Conservation (phyloP, 1,284 basidiomycete genomes). For the Pterulicium gracile region DNA sequence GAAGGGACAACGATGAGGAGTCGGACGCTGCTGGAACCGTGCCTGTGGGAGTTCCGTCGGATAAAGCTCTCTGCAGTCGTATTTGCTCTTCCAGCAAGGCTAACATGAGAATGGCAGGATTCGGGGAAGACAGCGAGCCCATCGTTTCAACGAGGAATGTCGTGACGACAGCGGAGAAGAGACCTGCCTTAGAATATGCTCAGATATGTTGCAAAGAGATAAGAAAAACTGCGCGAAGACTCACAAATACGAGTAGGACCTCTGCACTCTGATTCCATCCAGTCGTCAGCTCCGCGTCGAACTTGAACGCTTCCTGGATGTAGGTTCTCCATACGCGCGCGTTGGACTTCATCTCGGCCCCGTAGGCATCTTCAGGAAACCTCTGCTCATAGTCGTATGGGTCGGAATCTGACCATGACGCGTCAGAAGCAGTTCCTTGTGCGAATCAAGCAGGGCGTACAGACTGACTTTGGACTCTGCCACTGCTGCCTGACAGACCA, state of each 20-base stretch:
- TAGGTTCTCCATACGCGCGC: constrained; percentile 3
- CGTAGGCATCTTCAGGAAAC: constrained; percentile 1
- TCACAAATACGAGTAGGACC: constrained; percentile 4
- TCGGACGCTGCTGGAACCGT: background rate
- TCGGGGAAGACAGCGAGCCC: background rate
- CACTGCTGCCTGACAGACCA: too few species aligned
- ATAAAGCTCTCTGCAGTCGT: background rate
- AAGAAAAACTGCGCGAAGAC: background rate
- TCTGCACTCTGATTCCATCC: background rate
- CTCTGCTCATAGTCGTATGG: constrained; percentile 3
- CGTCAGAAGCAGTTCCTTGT: too few species aligned
- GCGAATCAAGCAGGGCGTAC: too few species aligned
- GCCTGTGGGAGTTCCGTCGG: background rate
- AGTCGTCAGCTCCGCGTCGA: background rate
- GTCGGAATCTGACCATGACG: too few species aligned
- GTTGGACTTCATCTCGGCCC: constrained; percentile 1
- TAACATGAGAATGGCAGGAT: background rate
- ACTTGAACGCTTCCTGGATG: constrained; percentile 1
- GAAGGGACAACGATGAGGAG: background rate
- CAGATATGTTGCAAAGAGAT: background rate
- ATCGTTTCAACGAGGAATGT: background rate
- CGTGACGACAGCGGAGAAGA: constrained; percentile 4
- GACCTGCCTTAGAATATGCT: background rate
- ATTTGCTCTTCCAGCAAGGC: background rate
- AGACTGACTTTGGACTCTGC: too few species aligned